Percentiles rank a stretch among this genome's conserved stretches.
Conservation (phyloP, 345 rosid genomes). For the Lepidium didymum region DNA sequence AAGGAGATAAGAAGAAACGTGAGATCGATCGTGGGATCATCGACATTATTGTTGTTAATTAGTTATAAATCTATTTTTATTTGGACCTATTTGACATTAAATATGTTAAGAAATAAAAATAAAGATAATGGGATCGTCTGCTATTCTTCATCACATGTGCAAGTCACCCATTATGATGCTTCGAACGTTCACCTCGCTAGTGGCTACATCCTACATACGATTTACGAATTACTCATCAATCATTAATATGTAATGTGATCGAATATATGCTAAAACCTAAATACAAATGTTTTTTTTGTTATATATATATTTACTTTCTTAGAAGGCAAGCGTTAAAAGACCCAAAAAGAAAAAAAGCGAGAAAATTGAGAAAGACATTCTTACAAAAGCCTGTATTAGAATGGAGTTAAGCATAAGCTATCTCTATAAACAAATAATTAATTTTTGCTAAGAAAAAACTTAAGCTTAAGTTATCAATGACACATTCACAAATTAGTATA, state of each 20-base stretch:
- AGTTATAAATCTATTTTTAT: not conserved
- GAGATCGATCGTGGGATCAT: conserved; percentile 18
- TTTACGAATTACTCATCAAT: not conserved
- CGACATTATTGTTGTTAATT: conserved; percentile 1
- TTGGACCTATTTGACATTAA: conserved; percentile 26
- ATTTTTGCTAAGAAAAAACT: not conserved
- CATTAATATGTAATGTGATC: not conserved
- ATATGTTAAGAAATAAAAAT: not conserved
- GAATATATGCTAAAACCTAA: not conserved
- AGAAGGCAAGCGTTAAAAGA: conserved; percentile 30
- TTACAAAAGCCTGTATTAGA: conserved; percentile 25
- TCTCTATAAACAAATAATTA: not conserved
- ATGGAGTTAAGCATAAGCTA: conserved; percentile 20
- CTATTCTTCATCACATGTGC: conserved; percentile 22
- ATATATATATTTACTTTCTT: not conserved
- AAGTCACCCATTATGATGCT: conserved; percentile 12
- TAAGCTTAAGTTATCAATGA: conserved; percentile 4
- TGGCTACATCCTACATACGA: not conserved
- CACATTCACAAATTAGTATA: conserved; percentile 17
- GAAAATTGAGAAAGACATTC: conserved; percentile 25
- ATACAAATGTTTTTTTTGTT: not conserved
- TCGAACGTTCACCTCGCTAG: conserved; percentile 22
- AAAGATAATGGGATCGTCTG: conserved; percentile 1
- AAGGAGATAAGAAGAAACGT: conserved; percentile 9
- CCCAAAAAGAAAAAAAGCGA: conserved; percentile 6